Conservation (phyloP, 176 grass and related monocot genomes). For the Oropetium thomaeum region DNA sequence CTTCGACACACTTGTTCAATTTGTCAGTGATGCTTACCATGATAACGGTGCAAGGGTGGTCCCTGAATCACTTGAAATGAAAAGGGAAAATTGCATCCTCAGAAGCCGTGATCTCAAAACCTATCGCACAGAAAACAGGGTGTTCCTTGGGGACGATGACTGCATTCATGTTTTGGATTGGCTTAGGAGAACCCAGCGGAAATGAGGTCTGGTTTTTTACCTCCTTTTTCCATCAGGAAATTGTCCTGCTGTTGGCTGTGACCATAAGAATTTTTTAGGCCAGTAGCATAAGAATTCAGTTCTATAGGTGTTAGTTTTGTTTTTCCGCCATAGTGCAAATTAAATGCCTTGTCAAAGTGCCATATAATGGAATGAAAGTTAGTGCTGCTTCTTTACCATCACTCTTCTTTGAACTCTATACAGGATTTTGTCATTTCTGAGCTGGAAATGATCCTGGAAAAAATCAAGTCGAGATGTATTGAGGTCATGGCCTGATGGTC, state of each 20-base stretch:
- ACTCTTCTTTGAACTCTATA: no score
- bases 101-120: not conserved
- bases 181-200: not conserved
- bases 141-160: not conserved
- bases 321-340: conserved; percentile 3
- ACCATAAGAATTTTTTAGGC: no score
- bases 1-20: not conserved
- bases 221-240: conserved; percentile 4
- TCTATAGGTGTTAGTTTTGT: not conserved
- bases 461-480: not conserved
- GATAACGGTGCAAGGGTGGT: not conserved
- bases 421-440: not conserved
- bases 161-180: not conserved
- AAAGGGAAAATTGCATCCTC: not conserved
- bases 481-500: no score
- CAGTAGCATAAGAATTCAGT: not conserved
- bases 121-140: not conserved
- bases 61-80: not conserved
- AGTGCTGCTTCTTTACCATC: conserved; percentile 2
- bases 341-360: not conserved
- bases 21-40: not conserved
- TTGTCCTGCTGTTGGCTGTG: not conserved
- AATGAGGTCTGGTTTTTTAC: not conserved
- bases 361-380: conserved; percentile 10
- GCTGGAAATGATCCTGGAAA: not conserved